Evolutionary conservation across 169 alveolate species (phyloP).

Genomic region (Toxoplasma gondii): DNA sequence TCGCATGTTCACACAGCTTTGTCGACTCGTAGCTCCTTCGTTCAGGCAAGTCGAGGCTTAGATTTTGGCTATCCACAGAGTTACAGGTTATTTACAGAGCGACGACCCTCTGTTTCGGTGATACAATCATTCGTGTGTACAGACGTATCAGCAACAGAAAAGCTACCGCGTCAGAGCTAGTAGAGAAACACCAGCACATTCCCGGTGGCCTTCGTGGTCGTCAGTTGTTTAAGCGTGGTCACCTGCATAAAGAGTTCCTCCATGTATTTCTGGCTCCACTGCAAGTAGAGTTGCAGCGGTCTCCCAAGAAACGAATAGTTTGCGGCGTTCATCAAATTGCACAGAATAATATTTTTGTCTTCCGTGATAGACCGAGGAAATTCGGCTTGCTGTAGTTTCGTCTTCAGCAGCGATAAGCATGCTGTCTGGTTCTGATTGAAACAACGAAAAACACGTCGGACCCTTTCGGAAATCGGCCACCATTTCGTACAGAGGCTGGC

Average conservation of each 20-base stretch:
- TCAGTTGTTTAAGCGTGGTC: too few species aligned
- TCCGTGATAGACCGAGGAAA: conserved; percentile 46
- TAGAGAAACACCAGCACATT: too few species aligned
- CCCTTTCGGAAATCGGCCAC: conserved; percentile 53
- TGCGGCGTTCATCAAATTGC: conserved; percentile 79
- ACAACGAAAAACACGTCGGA: not conserved
- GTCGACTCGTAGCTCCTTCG: too few species aligned
- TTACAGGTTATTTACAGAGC: too few species aligned
- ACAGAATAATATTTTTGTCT: conserved; percentile 71
- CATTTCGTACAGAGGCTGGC: not conserved
- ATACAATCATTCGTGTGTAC: too few species aligned
- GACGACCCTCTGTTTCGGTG: too few species aligned
- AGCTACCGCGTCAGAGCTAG: too few species aligned
- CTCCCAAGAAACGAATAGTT: conserved; percentile 80
- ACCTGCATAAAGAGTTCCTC: conserved; percentile 82
- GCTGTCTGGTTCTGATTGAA: conserved; percentile 9
- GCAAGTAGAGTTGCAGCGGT: conserved; percentile 68
- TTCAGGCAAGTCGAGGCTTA: too few species aligned
- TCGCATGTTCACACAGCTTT: too few species aligned
- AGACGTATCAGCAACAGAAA: too few species aligned
- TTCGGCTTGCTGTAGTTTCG: conserved; percentile 6
- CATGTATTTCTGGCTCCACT: conserved; percentile 78
- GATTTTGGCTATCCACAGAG: too few species aligned
- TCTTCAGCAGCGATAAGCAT: not conserved
- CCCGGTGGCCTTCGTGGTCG: too few species aligned